Evolutionary conservation across 441 rosid genomes (phyloP).

Genomic region (Aquilaria agallochum): DNA sequence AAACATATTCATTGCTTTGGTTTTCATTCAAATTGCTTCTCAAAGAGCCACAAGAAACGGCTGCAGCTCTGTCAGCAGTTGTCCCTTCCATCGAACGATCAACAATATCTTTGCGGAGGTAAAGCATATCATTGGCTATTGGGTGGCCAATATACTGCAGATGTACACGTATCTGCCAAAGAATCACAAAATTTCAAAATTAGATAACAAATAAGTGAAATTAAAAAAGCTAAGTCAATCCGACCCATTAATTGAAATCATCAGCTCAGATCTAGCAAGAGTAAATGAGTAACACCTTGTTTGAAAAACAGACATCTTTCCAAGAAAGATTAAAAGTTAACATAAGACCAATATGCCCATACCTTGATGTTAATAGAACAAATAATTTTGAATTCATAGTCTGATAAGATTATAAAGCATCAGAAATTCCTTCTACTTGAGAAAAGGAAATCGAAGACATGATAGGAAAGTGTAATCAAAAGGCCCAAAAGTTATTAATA

Average conservation of each 20-base stretch:
- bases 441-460: too few relatives aligned
- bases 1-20: constrained; percentile 23
- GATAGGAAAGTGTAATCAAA: too few relatives aligned
- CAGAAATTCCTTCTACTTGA: too few relatives aligned
- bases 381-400: too few relatives aligned
- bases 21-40: constrained; percentile 13
- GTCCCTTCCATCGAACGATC: constrained; percentile 30
- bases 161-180: constrained; percentile 79
- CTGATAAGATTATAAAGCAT: too few relatives aligned
- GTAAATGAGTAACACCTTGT: neutral
- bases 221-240: neutral
- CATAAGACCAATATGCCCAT: too few relatives aligned
- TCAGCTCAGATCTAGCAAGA: too few relatives aligned
- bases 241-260: too few relatives aligned
- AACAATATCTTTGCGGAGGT: constrained; percentile 39
- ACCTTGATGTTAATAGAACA: too few relatives aligned
- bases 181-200: neutral
- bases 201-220: neutral
- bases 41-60: constrained; percentile 25
- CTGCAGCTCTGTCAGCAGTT: constrained; percentile 54
- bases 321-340: too few relatives aligned
- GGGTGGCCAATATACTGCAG: constrained; percentile 79
- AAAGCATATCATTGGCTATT: constrained; percentile 82
- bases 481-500: too few relatives aligned
- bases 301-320: neutral